Evolutionary conservation across 2,329 filamentous ascomycete genomes (phyloP).

Genomic region (Sclerotinia borealis): DNA sequence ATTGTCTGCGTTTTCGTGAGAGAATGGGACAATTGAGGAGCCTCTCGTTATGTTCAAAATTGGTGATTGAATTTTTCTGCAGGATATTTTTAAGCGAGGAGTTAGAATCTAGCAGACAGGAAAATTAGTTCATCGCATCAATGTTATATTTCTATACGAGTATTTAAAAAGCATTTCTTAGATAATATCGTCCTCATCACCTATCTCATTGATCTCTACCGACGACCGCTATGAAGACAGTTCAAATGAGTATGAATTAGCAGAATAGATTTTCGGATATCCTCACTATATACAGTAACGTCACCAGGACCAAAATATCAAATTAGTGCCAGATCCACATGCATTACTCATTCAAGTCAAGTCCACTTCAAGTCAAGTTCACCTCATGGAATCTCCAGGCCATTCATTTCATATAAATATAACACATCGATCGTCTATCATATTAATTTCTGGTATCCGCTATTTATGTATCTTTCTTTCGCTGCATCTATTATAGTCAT

Average conservation of each 20-base stretch:
- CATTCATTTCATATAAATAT: too few species aligned
- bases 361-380: background rate
- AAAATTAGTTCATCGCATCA: background rate
- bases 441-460: background rate
- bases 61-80: background rate
- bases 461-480: background rate
- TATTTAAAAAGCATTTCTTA: too few species aligned
- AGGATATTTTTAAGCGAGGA: slow-evolving; percentile 1
- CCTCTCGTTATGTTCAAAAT: background rate
- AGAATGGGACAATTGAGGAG: background rate
- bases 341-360: too few species aligned
- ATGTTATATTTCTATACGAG: background rate
- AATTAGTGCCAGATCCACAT: background rate
- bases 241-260: background rate
- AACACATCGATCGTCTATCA: background rate
- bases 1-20: background rate
- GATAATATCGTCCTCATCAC: too few species aligned
- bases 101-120: background rate
- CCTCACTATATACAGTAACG: background rate
- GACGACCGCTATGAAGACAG: background rate
- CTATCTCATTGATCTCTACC: too few species aligned
- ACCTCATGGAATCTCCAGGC: background rate
- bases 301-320: background rate
- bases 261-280: background rate
- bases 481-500: background rate